Conservation (phyloP, 2,329 filamentous ascomycete species). For the Curvularia sp. region DNA sequence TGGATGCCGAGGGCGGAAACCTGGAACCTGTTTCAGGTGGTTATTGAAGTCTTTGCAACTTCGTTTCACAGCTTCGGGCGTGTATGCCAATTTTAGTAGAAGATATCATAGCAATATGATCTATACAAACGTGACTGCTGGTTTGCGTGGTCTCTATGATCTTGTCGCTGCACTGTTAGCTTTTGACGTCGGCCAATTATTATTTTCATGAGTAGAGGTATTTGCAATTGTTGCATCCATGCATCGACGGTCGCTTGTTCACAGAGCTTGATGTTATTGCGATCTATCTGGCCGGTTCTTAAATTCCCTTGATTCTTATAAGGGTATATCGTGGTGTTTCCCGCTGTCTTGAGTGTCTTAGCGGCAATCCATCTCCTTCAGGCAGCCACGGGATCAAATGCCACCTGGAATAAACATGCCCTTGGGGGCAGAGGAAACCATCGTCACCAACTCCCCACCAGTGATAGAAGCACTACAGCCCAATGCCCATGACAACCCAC, state of each 20-base stretch:
- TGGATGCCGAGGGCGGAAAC: conserved; percentile 2
- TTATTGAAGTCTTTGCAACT: conserved; percentile 1
- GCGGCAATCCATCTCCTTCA: too few relatives aligned
- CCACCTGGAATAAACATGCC: too few relatives aligned
- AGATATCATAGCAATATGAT: conserved; percentile 18
- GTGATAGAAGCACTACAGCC: too few relatives aligned
- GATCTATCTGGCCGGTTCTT: neutral
- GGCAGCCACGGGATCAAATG: too few relatives aligned
- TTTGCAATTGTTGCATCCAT: neutral
- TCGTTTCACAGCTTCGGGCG: conserved; percentile 10
- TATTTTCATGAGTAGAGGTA: neutral
- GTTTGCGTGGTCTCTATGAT: neutral
- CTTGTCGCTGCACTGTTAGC: neutral
- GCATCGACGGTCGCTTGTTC: too few relatives aligned
- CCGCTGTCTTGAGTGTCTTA: too few relatives aligned
- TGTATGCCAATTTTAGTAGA: conserved; percentile 18
- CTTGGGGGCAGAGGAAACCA: too few relatives aligned
- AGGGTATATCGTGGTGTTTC: too few relatives aligned
- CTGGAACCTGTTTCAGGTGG: conserved; percentile 6
- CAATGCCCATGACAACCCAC: too few relatives aligned
- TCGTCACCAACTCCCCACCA: too few relatives aligned
- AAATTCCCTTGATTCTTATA: too few relatives aligned
- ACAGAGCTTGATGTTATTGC: neutral
- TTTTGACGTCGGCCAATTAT: neutral
- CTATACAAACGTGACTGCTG: conserved; percentile 1